Percentiles rank a stretch among this genome's conserved stretches.
Evolutionary conservation across 768 basidiomycete genomes (phyloP).

Genomic region (Pleurotus eryngii): DNA sequence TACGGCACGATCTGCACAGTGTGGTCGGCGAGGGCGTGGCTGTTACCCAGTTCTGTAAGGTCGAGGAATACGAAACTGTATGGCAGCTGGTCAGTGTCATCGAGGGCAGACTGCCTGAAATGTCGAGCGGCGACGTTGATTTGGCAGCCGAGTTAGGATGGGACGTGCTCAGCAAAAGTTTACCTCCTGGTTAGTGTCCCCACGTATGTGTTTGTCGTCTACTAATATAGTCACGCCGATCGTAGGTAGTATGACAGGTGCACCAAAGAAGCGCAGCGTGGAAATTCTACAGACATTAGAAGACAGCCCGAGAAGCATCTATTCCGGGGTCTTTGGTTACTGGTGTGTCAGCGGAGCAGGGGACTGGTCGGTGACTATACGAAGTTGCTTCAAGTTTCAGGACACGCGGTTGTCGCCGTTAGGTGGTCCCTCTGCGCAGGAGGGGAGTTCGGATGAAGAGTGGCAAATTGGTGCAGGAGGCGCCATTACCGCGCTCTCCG

Average conservation of each 20-base stretch:
- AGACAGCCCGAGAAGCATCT: conserved; percentile 66
- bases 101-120: conserved; percentile 54
- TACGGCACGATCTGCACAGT: conserved; percentile 86
- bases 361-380: conserved; percentile 93
- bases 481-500: conserved; percentile 91
- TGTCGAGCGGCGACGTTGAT: conserved; percentile 24
- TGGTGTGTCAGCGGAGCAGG: conserved; percentile 85
- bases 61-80: conserved; percentile 92
- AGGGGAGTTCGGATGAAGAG: conserved; percentile 34
- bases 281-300: conserved; percentile 86
- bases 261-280: conserved; percentile 91
- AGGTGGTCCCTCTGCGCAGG: background rate
- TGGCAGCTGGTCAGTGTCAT: conserved; percentile 96
- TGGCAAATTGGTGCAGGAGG: conserved; percentile 93
- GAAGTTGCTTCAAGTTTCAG: conserved; percentile 78
- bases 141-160: conserved; percentile 55
- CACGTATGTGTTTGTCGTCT: background rate
- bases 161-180: conserved; percentile 72
- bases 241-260: conserved; percentile 94
- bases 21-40: conserved; percentile 79
- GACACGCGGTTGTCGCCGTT: background rate
- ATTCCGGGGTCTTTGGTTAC: conserved; percentile 93
- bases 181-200: conserved; percentile 74
- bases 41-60: conserved; percentile 80
- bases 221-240: background rate